Base-by-base conservation (phyloP, 306 rosid species). In the Corylus heterophylla region DNA sequence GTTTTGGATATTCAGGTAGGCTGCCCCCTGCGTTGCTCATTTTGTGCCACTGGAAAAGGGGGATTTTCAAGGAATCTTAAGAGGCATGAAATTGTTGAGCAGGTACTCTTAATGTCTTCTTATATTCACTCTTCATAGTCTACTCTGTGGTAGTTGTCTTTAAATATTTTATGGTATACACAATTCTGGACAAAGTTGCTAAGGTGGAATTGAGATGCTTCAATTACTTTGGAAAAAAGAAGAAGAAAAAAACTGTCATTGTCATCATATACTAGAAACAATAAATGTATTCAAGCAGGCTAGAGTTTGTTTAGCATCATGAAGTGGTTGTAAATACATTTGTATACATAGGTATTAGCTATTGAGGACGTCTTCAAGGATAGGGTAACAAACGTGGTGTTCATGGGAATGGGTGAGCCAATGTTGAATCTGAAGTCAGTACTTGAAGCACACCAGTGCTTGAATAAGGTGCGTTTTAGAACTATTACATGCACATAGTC, bases 351-450 rank as follows among this genome's bases (percentile, higher is more conserved):
- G 98, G 98, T 94, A 22, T 91, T 94, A 89, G 97, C 98, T 51
- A 82, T 95, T 79, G 98, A 95, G 85, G 98, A 95, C 74, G 85
- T 89, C 74, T 92, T 95, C 89, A 91, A 91, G 77, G 88, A 83
- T 71, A 87, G 98, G 88, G 98, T 95, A 86, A 83, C 95, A 50
- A 95, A 95, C 54, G 97, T 95, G 61, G 98, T 95, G 80, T 95
- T 95, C 86, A 95, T 95, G 98, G 98, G 98, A 85, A 95, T 95
- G 98, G 98, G 98, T 50, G 98, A 95, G 74, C 98, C 98, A 20
- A 92, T 95, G 98, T 83, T 95, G 88, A 95, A 95, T 73, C 81
- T 92, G 90, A 92, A 91, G 69, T 82, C 91, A 14, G 98, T 95
- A 54, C 96, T 95, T 67, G 97, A 88, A 79, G 98, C 97, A 45